phyloP scores from a whole-genome alignment of 495 filamentous ascomycete genomes.

The Neurospora sp. region DNA sequence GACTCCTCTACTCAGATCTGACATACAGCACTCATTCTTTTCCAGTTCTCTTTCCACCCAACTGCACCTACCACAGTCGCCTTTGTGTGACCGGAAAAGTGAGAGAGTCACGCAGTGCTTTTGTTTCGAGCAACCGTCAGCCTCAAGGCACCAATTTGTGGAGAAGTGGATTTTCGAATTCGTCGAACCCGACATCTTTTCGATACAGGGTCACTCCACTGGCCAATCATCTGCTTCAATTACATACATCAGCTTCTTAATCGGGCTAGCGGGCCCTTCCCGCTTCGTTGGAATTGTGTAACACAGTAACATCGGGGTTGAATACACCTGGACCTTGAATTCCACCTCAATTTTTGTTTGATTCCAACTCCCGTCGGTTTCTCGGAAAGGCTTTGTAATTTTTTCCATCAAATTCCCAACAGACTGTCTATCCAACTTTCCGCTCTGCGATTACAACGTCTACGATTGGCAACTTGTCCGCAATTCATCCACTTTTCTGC shows the following conservation, averaged over 20 bases:
- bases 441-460: background rate
- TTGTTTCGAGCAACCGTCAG: background rate
- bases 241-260: background rate
- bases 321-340: background rate
- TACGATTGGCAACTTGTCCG: background rate
- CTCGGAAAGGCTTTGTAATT: background rate
- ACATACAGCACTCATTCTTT: background rate
- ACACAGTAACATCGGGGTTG: background rate
- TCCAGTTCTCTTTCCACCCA: background rate
- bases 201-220: background rate
- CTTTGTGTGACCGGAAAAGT: background rate
- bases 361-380: background rate
- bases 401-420: background rate
- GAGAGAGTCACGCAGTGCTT: background rate
- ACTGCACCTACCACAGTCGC: background rate
- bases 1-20: background rate
- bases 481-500: background rate
- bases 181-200: background rate
- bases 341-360: background rate
- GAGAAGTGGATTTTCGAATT: background rate
- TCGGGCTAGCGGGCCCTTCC: background rate
- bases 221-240: background rate
- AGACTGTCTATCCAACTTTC: background rate
- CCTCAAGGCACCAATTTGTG: background rate
- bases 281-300: background rate